phyloP scores from a whole-genome alignment of 2,329 filamentous ascomycete species.

The Hortaea sp. region DNA sequence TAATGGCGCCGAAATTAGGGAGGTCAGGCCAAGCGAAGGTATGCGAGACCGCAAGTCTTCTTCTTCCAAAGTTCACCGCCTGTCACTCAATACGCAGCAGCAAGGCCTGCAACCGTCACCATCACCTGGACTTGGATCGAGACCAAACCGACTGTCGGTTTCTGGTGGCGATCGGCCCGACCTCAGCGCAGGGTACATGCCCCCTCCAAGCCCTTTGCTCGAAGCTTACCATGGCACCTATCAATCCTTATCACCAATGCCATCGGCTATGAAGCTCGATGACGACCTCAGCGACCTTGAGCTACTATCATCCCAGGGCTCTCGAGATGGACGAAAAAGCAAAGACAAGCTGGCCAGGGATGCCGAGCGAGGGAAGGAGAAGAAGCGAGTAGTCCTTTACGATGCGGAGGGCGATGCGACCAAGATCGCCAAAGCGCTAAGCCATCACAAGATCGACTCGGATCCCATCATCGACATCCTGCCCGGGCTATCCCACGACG shows the following conservation, averaged over 20 bases:
- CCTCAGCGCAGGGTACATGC: slow-evolving; percentile 31
- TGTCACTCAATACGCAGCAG: slow-evolving; percentile 7
- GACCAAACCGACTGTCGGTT: slow-evolving; percentile 39
- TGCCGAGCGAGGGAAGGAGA: slow-evolving; percentile 29
- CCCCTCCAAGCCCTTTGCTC: slow-evolving; percentile 73
- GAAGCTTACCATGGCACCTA: slow-evolving; percentile 92
- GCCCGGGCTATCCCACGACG: slow-evolving; percentile 73
- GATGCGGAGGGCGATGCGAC: slow-evolving; percentile 72
- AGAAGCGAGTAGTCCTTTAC: slow-evolving; percentile 65
- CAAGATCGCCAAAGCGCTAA: slow-evolving; percentile 65
- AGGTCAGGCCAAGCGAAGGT: slow-evolving; percentile 30
- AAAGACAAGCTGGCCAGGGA: slow-evolving; percentile 5
- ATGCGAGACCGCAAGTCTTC: slow-evolving; percentile 5
- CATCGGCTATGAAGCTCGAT: slow-evolving; percentile 58
- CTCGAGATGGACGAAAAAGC: slow-evolving; percentile 5
- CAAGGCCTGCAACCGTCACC: slow-evolving; percentile 19
- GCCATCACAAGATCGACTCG: slow-evolving; percentile 53
- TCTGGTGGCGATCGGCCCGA: slow-evolving; percentile 30
- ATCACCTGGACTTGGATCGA: slow-evolving; percentile 25
- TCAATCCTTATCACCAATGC: slow-evolving; percentile 90
- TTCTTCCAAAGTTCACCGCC: slow-evolving; percentile 9
- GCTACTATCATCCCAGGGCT: slow-evolving; percentile 23
- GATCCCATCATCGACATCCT: slow-evolving; percentile 72
- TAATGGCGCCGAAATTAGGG: slow-evolving; percentile 26
- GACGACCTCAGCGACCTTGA: slow-evolving; percentile 43